Conservation (phyloP, 2,329 filamentous ascomycete genomes). For the Sclerotinia borealis region DNA sequence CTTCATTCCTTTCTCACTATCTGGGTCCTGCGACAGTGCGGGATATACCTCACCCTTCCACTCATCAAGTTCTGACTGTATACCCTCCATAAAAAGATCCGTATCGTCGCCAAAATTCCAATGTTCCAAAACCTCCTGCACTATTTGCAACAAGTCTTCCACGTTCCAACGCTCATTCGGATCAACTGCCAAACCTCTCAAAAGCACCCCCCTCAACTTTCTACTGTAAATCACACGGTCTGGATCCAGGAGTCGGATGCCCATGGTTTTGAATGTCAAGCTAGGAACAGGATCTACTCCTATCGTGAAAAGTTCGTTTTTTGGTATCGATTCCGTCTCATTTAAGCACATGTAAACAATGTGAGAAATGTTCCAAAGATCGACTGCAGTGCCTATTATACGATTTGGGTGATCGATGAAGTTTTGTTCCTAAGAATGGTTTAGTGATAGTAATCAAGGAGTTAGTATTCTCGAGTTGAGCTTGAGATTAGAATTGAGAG, state of each 20-base stretch:
- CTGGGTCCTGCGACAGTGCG: rapidly evolving
- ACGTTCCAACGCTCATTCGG: neutral
- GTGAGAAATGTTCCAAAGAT: neutral
- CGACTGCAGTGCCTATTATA: neutral
- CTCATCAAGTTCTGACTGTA: no score
- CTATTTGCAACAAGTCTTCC: neutral
- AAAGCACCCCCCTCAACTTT: neutral
- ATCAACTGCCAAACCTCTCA: neutral
- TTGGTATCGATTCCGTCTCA: rapidly evolving
- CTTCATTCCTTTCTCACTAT: neutral
- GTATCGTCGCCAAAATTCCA: neutral
- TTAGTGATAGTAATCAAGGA: neutral
- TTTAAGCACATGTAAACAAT: neutral
- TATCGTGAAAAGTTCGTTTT: neutral
- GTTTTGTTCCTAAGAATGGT: neutral
- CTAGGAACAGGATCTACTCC: neutral
- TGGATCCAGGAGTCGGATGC: neutral
- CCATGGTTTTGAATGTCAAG: neutral
- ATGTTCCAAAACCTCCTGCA: neutral
- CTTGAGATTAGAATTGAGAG: neutral
- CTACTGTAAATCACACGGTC: neutral
- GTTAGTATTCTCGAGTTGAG: neutral
- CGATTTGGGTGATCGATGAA: neutral
- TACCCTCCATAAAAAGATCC: neutral
- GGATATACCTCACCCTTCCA: neutral